Evolutionary conservation across 352 stramenopile genomes (phyloP).

Genomic region (Phytophthora crassamura): DNA sequence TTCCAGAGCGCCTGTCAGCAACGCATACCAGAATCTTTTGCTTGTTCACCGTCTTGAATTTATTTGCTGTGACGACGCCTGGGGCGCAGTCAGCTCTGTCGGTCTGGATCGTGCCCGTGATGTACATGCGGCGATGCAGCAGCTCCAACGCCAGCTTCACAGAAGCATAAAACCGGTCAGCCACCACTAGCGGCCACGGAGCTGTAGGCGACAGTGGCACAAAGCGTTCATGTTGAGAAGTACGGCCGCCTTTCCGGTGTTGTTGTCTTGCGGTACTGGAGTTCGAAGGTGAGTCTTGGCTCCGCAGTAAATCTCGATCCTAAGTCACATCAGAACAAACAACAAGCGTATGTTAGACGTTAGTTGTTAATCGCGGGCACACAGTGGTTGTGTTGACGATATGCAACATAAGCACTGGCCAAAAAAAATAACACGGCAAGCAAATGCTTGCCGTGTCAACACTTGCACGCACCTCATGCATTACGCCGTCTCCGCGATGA

Average conservation of each 20-base stretch:
- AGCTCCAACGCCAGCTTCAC: conserved; percentile 3
- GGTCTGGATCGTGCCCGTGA: neutral
- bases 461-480: too few species aligned
- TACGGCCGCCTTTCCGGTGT: neutral
- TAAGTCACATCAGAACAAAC: too few species aligned
- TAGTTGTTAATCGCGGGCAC: too few species aligned
- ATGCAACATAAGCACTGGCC: too few species aligned
- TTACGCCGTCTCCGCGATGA: too few species aligned
- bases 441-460: too few species aligned
- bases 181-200: conserved; percentile 1
- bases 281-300: conserved; percentile 1
- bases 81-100: neutral
- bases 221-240: conserved; percentile 14
- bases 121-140: neutral
- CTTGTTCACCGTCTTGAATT: conserved; percentile 6
- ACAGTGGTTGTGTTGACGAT: too few species aligned
- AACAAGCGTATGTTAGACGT: too few species aligned
- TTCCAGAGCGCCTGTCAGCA: too few species aligned
- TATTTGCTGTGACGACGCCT: neutral
- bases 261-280: conserved; percentile 7
- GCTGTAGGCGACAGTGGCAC: neutral
- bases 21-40: neutral
- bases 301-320: conserved; percentile 6
- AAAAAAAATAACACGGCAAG: too few species aligned
- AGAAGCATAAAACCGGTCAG: conserved; percentile 2